Evolutionary conservation across 768 basidiomycete species (phyloP).

Genomic region (Lactarius hatsudake): DNA sequence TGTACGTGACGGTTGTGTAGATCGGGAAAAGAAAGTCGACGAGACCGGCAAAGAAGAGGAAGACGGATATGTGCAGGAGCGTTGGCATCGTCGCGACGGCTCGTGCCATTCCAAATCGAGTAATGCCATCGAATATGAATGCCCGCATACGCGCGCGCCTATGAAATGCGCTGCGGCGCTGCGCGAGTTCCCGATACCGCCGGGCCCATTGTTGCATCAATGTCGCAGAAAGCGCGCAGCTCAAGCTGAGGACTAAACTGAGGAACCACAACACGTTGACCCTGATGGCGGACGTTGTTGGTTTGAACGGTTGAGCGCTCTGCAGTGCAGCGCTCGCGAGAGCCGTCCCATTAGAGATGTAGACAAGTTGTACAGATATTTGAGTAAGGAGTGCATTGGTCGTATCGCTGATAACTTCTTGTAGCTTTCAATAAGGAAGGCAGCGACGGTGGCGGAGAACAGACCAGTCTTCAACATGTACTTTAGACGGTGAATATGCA

Average conservation of each 20-base stretch:
- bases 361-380: background rate
- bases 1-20: background rate
- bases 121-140: background rate
- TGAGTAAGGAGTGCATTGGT: background rate
- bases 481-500: background rate
- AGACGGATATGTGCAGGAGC: background rate
- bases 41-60: slow-evolving; percentile 9
- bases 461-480: slow-evolving; percentile 15
- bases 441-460: slow-evolving; percentile 21
- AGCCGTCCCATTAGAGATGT: background rate
- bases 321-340: background rate
- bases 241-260: slow-evolving; percentile 8
- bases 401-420: background rate
- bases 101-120: background rate
- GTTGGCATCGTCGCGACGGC: background rate
- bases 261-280: slow-evolving; percentile 16
- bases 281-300: slow-evolving; percentile 3
- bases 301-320: background rate
- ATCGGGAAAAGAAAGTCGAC: background rate
- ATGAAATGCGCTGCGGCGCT: background rate
- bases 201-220: slow-evolving; percentile 20
- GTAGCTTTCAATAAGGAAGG: slow-evolving; percentile 25
- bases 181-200: background rate
- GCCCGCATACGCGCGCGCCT: background rate
- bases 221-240: slow-evolving; percentile 1